Base-by-base conservation (phyloP, 768 basidiomycete genomes). In the Termitomyces sp. region DNA sequence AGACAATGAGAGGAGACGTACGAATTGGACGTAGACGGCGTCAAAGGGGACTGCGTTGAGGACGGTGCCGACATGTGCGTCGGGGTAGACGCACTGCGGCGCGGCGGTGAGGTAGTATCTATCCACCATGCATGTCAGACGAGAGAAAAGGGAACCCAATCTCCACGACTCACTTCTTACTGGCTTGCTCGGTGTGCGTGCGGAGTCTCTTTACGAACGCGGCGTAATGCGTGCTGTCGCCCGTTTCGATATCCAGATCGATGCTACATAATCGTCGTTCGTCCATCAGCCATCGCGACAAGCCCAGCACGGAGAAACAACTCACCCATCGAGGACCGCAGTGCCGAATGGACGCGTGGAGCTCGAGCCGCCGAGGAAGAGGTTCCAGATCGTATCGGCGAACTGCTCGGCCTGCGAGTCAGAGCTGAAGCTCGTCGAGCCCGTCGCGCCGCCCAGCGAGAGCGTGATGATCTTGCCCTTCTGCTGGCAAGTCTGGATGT, bases 181-280 rank as follows among this genome's bases (percentile, higher is more conserved):
- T 76, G 1, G 77, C 78, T 8, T 74, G 72, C 45, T 65, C 70
- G 24, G 79, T 73, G 56, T 76, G 75, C 0, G 75, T 70, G 16
- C 79, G 70, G 20, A 85, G 72, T 50, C 69, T 68, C 53, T 63
- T 79, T 35, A 83, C 75, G 47, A 84, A 83, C 1, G 80, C 75
- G 7, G 71, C 72, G 54, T 75, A 81, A n/a, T 76, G 74, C 0
- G 73, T 69, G 46, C 72, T 70, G 40, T 69, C 70, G 13, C 85
- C 85, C 22, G 81, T 78, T 69, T 87, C 86, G 55, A 88, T 83
- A 65, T 87, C 86, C 30, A 88, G 66, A 66, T 87, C 86, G 53
- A 86, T 63, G 38, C 77, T 79, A 13, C n/a, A n/a, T n/a, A n/a
- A n/a, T n/a, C n/a, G 35, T 14, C 26, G 26, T 26, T 38, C 16